Evolutionary conservation across 169 alveolate genomes (phyloP), one percentile per base, ranked within the genome.

Genomic region (Plasmodium gallinaceum): DNA sequence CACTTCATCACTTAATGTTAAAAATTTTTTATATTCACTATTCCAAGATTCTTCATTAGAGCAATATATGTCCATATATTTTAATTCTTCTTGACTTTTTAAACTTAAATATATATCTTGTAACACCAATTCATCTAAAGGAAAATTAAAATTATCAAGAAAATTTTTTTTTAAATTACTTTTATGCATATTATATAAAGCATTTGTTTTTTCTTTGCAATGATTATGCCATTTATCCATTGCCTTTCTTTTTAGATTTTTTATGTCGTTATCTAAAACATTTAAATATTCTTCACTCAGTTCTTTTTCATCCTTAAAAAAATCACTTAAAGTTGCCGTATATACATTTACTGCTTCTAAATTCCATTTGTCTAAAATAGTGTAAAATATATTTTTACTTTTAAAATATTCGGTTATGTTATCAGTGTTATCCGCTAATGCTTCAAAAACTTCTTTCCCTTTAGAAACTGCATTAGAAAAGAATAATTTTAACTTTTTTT

Each of bases 31-130:
- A 64, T 86, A 86, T 39, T 86, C 92, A 14, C 71, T 37, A 16
- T 70, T 24, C 92, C 92, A 86, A 12, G 92, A 86, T 51, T 86
- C 88, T 60, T 86, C 92, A 86, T 86, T 86, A 32, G 92, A 60
- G 54, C 92, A 86, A 73, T 86, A 86, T 37, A 86, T 86, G 42
- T 86, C 92, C 87, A 71, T 86, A 46, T 86, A 86, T 52, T 86
- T 86, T 37, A 86, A 37, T 71, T 86, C 92, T 70, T 86, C 92
- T 73, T 86, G 92, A 37, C 69, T 57, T 54, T 86, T 86, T 26
- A 86, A 74, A 60, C 68, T 86, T 18, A 86, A 43, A 64, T n/a
- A 86, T 12, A 86, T 86, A 70, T 86, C 92, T 51, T 86, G 88
- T 20, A 86, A 52, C 39, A 86, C 88, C 58, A 86, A 48, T 86